These are phyloP conservation scores for Paracoccidioides lutzii DNA, from an alignment of 2,329 filamentous ascomycete genomes.

Conservation along the genomic window DNA sequence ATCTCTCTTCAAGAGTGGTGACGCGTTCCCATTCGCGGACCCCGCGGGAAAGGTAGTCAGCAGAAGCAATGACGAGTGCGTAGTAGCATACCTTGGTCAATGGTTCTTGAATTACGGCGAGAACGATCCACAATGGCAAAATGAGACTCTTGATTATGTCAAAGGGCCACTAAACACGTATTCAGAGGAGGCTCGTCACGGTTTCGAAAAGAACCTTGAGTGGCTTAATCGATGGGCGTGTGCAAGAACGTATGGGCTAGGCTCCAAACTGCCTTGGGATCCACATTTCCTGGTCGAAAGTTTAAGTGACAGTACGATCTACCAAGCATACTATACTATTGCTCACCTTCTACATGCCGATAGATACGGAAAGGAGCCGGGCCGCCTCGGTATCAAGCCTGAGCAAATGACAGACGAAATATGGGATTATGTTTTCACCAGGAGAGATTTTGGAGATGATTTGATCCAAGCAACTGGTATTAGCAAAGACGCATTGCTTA, in stretches of 20 bases:
- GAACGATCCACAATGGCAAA: conserved; percentile 65
- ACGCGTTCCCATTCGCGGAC: conserved; percentile 87
- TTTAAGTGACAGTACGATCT: conserved; percentile 83
- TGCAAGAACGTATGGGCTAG: conserved; percentile 78
- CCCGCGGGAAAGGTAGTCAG: conserved; percentile 82
- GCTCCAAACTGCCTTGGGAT: conserved; percentile 92
- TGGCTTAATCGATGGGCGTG: conserved; percentile 98
- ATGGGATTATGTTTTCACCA: conserved; percentile 90
- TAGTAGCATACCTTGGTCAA: conserved; percentile 85
- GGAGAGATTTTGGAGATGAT: conserved; percentile 55
- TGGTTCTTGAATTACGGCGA: conserved; percentile 98
- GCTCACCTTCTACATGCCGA: conserved; percentile 62
- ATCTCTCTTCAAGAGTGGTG: conserved; percentile 59
- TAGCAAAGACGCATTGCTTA: conserved; percentile 56
- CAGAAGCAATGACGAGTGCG: conserved; percentile 82
- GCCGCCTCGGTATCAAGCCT: conserved; percentile 54
- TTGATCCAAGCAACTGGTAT: conserved; percentile 56
- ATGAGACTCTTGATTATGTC: conserved; percentile 59
- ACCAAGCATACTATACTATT: conserved; percentile 53
- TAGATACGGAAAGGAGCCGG: conserved; percentile 65
- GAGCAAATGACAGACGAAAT: conserved; percentile 91
- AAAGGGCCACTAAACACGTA: conserved; percentile 67
- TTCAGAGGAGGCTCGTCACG: conserved; percentile 60
- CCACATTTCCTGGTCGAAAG: conserved; percentile 79
- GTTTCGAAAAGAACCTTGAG: conserved; percentile 71